Base-by-base conservation (phyloP, 192 early-diverging fungal species). In the Rhizophagus sp. region DNA sequence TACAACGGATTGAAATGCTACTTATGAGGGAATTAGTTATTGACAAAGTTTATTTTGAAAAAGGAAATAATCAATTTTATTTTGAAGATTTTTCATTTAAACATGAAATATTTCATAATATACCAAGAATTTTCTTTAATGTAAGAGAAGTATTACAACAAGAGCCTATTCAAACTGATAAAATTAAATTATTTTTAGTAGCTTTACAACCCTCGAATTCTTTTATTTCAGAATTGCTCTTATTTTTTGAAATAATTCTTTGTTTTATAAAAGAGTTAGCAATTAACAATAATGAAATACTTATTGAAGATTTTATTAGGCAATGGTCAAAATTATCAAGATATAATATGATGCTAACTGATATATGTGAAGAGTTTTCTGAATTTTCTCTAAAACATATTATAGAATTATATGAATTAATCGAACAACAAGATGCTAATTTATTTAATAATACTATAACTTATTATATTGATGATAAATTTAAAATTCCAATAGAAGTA, bases 401-500 rank as follows among this genome's bases (percentile, higher is more conserved):
- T n/a, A 71, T 79, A 25, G 67, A 27, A 41, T 50, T 79, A 22
- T 79, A 79, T 50, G 78, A 79, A 47, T 62, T 79, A 24, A 73
- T 79, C 10, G 78, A 79, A 62, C 69, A 79, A 13, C 52, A 62
- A 25, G 78, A 73, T 30, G 50, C 78, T n/a, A 44, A 74, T 79
- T 22, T 52, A 36, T 36, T 36, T 36, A 5, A 36, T 22, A 15
- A 79, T 17, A 41, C 30, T 62, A 30, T 30, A 30, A 24, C n/a
- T n/a, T n/a, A n/a, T n/a, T n/a, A n/a, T n/a, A n/a, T 79, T 30
- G n/a, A 79, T 33, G 33, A 34, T 39, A 25, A 67, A 22, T 39
- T 79, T 6, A 24, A 57, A n/a, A n/a, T 25, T 49, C 15, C 22
- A 7, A 27, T 71, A 12, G n/a, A 27, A 24, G 19, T 34, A 24